These are phyloP conservation scores for Globisporangium polare DNA, from an alignment of 352 stramenopile species.

Conservation along the genomic window DNA sequence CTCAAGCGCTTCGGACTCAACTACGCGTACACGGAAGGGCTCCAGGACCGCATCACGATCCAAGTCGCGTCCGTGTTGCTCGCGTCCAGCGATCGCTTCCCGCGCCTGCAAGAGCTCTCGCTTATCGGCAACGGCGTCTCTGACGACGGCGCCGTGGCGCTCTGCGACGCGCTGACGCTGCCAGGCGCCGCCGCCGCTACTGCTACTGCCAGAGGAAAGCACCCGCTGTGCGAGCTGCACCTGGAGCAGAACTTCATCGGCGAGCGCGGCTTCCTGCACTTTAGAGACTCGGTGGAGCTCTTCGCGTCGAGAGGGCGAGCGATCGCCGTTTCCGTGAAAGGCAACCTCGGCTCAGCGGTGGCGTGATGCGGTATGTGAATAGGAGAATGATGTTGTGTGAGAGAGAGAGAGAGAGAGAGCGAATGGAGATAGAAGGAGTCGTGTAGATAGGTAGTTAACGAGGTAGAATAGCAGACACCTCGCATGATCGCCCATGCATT, in stretches of 20 bases:
- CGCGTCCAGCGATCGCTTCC: constrained; percentile 26
- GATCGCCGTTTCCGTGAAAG: constrained; percentile 28
- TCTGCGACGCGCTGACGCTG: constrained; percentile 27
- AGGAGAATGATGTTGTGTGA: background rate
- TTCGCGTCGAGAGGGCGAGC: constrained; percentile 20
- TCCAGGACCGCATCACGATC: constrained; percentile 44
- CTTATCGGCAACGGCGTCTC: constrained; percentile 55
- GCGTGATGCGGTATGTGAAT: background rate
- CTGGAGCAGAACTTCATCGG: constrained; percentile 59
- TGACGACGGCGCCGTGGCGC: constrained; percentile 35
- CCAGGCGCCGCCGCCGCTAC: background rate
- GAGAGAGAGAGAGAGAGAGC: too few species aligned
- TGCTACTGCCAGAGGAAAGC: background rate
- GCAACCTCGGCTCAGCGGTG: constrained; percentile 26
- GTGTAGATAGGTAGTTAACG: constrained; percentile 2
- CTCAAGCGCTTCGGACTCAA: constrained; percentile 28
- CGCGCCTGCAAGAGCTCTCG: constrained; percentile 27
- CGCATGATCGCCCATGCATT: background rate
- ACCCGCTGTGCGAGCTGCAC: constrained; percentile 20
- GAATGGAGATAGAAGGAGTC: background rate
- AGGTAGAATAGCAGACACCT: constrained; percentile 1
- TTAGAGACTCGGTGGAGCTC: constrained; percentile 30
- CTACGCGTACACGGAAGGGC: constrained; percentile 45
- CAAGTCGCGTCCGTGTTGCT: constrained; percentile 32
- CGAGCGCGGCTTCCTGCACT: constrained; percentile 38